Base-by-base conservation (phyloP, 192 early-diverging fungal genomes). In the Coemansia sp. region DNA sequence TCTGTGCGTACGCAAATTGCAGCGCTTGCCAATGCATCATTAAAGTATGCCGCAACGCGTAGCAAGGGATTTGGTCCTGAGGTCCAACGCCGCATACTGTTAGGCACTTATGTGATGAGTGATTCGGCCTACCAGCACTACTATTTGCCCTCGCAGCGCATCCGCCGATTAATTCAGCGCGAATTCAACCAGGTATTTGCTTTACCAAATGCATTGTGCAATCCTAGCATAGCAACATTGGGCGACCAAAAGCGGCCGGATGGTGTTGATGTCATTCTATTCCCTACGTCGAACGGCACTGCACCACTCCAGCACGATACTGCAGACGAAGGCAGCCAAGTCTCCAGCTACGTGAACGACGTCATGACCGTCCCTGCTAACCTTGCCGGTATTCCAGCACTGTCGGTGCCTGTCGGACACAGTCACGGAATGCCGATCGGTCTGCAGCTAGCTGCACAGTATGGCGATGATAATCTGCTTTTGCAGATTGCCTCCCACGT, bases 281-380 rank as follows among this genome's bases (percentile, higher is more conserved):
- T 91, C 2, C 95, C 95, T 6, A 87, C 89, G 10, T 75, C 92
- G 0, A 86, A 88, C 8, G 84, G 85, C n/a, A 76, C 87, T 0
- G 93, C 94, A n/a, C 92, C 92, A 6, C 55, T 14, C 7, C 54
- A 65, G 29, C 14, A 17, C 39, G 19, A 14, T 22, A 4, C 17
- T 5, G 36, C 9, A 6, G 20, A 8, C 23, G 31, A 65, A 7
- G 51, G 22, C 22, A 11, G 39, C 4, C 63, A 36, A 6, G 82
- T 88, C 6, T 67, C 85, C 30, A 81, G 73, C n/a, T 96, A 91
- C 61, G 77, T 92, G 39, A 90, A 92, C 67, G 95, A 97, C 82
- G 88, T 94, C 17, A 86, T 95, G 84, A 96, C 94, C 6, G 88
- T 96, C 1, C 91, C 95, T 17, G 90, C 91, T 5, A 93, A 88